Conservation (phyloP, 495 filamentous ascomycete genomes). For the Pseudevernia furfuracea region DNA sequence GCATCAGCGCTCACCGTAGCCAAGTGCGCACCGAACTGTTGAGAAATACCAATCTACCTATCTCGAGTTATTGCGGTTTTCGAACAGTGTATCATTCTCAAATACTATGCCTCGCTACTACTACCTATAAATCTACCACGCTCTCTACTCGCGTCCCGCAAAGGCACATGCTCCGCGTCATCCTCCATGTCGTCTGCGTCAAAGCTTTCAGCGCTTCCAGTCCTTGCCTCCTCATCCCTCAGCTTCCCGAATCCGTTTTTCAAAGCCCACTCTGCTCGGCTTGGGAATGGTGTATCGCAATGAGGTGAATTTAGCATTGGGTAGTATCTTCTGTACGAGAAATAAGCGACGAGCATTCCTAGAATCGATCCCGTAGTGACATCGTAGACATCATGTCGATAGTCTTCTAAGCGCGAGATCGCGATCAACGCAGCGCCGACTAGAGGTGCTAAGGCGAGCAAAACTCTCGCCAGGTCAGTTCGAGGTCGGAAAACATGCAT, state of each 20-base stretch:
- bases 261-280: slow-evolving; percentile 30
- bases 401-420: slow-evolving; percentile 86
- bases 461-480: slow-evolving; percentile 53
- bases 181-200: slow-evolving; percentile 19
- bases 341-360: slow-evolving; percentile 66
- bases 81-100: neutral
- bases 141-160: slow-evolving; percentile 23
- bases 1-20: too few relatives aligned
- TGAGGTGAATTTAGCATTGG: slow-evolving; percentile 41
- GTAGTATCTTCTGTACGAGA: slow-evolving; percentile 72
- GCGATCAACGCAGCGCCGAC: slow-evolving; percentile 80
- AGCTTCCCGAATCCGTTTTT: slow-evolving; percentile 38
- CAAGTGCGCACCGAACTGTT: too few relatives aligned
- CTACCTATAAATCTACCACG: slow-evolving; percentile 7
- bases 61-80: neutral
- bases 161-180: slow-evolving; percentile 25
- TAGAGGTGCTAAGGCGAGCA: slow-evolving; percentile 59
- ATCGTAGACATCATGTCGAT: slow-evolving; percentile 91
- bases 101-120: slow-evolving; percentile 9
- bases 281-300: slow-evolving; percentile 52
- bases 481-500: slow-evolving; percentile 69
- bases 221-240: slow-evolving; percentile 42
- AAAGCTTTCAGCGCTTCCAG: slow-evolving; percentile 14
- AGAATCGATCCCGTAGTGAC: slow-evolving; percentile 70
- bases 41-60: too few relatives aligned